These are phyloP conservation scores for Chlamydomonas incerta DNA, from an alignment of 139 green algal genomes.

Conservation along the genomic window DNA sequence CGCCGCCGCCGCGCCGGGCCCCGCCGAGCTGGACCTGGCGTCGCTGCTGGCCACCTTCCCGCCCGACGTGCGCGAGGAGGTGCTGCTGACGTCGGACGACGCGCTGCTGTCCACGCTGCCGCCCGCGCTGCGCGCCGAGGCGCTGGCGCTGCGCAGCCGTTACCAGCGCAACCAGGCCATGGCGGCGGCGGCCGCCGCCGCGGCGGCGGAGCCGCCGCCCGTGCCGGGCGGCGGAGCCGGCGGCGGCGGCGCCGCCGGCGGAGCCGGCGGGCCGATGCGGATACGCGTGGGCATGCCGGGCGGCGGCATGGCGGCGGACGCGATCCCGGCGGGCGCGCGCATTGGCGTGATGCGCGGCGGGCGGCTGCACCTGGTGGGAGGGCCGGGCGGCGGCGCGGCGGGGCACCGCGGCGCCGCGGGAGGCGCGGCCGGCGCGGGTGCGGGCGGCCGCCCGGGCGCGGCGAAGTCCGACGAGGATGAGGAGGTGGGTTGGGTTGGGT, in stretches of 20 bases:
- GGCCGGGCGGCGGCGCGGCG: neutral
- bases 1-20: slow-evolving; percentile 9
- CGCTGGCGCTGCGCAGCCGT: slow-evolving; percentile 66
- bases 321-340: neutral
- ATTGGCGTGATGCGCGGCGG: too few species aligned
- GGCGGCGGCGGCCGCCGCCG: slow-evolving; percentile 1
- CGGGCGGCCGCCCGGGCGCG: too few species aligned
- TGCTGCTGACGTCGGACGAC: slow-evolving; percentile 77
- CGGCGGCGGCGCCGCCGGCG: neutral
- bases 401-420: neutral
- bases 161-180: slow-evolving; percentile 22
- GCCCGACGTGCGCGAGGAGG: slow-evolving; percentile 89
- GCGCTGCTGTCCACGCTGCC: slow-evolving; percentile 84
- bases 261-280: neutral
- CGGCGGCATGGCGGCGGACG: neutral
- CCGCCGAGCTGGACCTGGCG: slow-evolving; percentile 86
- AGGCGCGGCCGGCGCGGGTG: neutral
- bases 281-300: neutral
- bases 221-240: neutral
- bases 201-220: neutral
- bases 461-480: slow-evolving; percentile 1
- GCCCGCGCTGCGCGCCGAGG: slow-evolving; percentile 83
- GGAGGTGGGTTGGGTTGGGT: slow-evolving; percentile 21
- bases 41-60: slow-evolving; percentile 89
- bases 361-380: neutral